A percentile compares a stretch with the other conserved stretches of the same genome.
phyloP scores from a whole-genome alignment of 768 basidiomycete species.

The Ramaria sp. region DNA sequence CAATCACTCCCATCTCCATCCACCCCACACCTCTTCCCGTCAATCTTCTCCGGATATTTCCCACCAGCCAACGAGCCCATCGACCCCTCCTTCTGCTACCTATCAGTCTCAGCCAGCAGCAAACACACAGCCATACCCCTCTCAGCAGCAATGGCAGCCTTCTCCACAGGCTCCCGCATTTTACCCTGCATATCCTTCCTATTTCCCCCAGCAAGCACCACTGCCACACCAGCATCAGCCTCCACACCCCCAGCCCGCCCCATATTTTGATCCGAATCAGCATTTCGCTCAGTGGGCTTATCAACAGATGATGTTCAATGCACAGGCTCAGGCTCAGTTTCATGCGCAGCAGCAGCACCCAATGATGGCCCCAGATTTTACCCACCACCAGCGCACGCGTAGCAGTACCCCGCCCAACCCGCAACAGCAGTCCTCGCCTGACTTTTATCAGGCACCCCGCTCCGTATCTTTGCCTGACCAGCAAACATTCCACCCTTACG shows the following conservation, averaged over 20 bases:
- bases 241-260: slow-evolving; percentile 30
- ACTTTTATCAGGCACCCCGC: slow-evolving; percentile 43
- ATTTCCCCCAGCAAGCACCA: slow-evolving; percentile 70
- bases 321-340: slow-evolving; percentile 30
- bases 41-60: slow-evolving; percentile 21
- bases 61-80: slow-evolving; percentile 33
- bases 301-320: slow-evolving; percentile 83
- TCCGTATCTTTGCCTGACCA: slow-evolving; percentile 30
- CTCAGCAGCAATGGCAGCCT: slow-evolving; percentile 23
- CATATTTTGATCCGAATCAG: slow-evolving; percentile 72
- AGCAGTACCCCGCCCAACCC: slow-evolving; percentile 16
- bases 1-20: slow-evolving; percentile 14
- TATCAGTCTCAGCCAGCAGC: slow-evolving; percentile 28
- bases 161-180: slow-evolving; percentile 62
- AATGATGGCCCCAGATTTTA: not conserved
- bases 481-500: slow-evolving; percentile 49
- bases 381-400: slow-evolving; percentile 8
- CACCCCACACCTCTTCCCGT: not conserved
- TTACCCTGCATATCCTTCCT: slow-evolving; percentile 59
- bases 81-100: slow-evolving; percentile 45
- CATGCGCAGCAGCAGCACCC: slow-evolving; percentile 23
- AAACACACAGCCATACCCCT: slow-evolving; percentile 17
- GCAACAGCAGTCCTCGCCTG: slow-evolving; percentile 27
- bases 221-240: slow-evolving; percentile 39
- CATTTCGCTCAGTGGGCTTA: slow-evolving; percentile 82